Evolutionary conservation across 2,329 filamentous ascomycete species (phyloP).

Genomic region (Proliferodiscus dingleyae): DNA sequence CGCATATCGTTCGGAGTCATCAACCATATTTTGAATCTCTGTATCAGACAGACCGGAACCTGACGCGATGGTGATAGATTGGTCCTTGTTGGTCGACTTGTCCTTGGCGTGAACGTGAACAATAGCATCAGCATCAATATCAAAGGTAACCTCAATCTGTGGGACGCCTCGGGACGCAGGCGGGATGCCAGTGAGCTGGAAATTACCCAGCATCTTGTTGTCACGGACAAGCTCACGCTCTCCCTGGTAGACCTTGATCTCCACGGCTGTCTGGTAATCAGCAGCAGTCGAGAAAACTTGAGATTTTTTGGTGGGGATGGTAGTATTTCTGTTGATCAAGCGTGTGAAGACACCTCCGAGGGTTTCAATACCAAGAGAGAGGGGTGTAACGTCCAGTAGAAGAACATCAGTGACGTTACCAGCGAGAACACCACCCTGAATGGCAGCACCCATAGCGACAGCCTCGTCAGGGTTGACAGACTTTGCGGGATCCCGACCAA

Average conservation of each 20-base stretch:
- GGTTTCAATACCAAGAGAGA: conserved; percentile 97
- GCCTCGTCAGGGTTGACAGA: conserved; percentile 98
- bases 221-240: conserved; percentile 98
- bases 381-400: conserved; percentile 89
- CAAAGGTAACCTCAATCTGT: conserved; percentile 96
- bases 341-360: conserved; percentile 97
- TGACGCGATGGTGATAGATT: conserved; percentile 98
- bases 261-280: conserved; percentile 96
- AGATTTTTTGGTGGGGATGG: conserved; percentile 98
- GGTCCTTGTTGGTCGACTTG: conserved; percentile 99
- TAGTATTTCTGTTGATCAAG: conserved; percentile 98
- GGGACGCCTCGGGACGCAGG: conserved; percentile 94
- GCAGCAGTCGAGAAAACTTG: conserved; percentile 96
- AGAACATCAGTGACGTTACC: conserved; percentile 96
- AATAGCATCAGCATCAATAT: conserved; percentile 97
- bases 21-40: conserved; percentile 96
- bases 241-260: conserved; percentile 99
- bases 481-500: conserved; percentile 94
- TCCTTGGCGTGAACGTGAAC: conserved; percentile 98
- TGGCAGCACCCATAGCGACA: conserved; percentile 93
- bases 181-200: conserved; percentile 96
- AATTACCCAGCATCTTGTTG: conserved; percentile 98
- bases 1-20: conserved; percentile 95
- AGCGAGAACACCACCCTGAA: conserved; percentile 93
- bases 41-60: conserved; percentile 92